phyloP scores from a whole-genome alignment of 345 rosid genomes.

The Viola odorata region DNA sequence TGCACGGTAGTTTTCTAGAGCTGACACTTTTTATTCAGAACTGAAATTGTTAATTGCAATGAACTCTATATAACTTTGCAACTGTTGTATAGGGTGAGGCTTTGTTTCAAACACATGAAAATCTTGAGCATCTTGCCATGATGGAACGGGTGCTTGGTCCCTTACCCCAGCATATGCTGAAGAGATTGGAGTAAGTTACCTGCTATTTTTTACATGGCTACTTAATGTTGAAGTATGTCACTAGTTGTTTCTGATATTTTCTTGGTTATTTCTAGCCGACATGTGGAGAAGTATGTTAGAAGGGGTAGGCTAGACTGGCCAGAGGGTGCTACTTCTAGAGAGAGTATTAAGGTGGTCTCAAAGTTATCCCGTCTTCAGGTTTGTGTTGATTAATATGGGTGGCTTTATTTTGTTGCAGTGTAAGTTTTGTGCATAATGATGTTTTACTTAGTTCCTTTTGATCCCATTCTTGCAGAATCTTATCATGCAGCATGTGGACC shows the following conservation, averaged over 20 bases:
- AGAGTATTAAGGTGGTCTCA: slow-evolving; percentile 65
- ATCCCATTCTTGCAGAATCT: slow-evolving; percentile 8
- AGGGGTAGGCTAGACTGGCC: slow-evolving; percentile 90
- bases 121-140: slow-evolving; percentile 90
- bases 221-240: too few relatives aligned
- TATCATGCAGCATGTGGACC: slow-evolving; percentile 32
- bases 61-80: background rate
- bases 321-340: slow-evolving; percentile 76
- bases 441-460: too few relatives aligned
- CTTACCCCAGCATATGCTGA: slow-evolving; percentile 62
- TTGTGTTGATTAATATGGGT: background rate
- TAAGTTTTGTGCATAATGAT: background rate
- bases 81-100: slow-evolving; percentile 68
- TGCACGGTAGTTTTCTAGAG: slow-evolving; percentile 57
- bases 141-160: slow-evolving; percentile 87
- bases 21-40: background rate
- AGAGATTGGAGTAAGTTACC: slow-evolving; percentile 60
- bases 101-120: slow-evolving; percentile 86
- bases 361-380: slow-evolving; percentile 86
- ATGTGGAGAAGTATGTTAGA: slow-evolving; percentile 70
- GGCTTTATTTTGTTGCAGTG: background rate
- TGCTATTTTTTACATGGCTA: background rate
- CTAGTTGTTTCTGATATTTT: background rate
- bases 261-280: slow-evolving; percentile 38
- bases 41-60: background rate